Percentiles rank a stretch among this genome's conserved stretches.
Conservation (phyloP, 192 early-diverging fungal genomes). For the Tieghemiomyces parasiticus region DNA sequence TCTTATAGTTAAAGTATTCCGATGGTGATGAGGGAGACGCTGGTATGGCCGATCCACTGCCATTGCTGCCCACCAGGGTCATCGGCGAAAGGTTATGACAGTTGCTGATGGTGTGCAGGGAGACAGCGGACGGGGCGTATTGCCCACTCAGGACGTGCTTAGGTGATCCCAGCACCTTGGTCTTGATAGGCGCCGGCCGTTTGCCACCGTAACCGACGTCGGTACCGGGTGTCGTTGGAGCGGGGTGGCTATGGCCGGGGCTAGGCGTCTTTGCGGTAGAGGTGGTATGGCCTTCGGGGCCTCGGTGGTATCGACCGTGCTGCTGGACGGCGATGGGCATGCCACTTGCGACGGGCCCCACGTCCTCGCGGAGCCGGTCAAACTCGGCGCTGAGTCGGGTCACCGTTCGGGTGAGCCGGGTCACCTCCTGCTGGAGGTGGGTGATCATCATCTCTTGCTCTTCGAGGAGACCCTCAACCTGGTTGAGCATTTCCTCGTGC, state of each 20-base stretch:
- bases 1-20: neutral
- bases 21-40: constrained; percentile 1
- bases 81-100: constrained; percentile 10
- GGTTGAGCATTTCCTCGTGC: constrained; percentile 2
- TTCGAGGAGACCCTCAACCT: constrained; percentile 2
- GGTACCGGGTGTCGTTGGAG: too few relatives aligned
- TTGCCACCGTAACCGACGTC: too few relatives aligned
- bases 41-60: neutral
- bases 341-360: neutral
- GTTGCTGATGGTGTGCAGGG: constrained; percentile 2
- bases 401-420: constrained; percentile 23
- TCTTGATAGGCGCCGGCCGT: too few relatives aligned
- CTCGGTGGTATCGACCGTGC: neutral
- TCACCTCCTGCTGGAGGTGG: constrained; percentile 25
- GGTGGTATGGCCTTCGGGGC: neutral
- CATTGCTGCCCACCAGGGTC: neutral
- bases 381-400: constrained; percentile 12
- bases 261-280: neutral
- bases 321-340: neutral
- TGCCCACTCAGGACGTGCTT: neutral
- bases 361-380: neutral
- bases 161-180: neutral
- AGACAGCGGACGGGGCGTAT: constrained; percentile 6
- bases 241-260: neutral
- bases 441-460: constrained; percentile 17